Evolutionary conservation across 2,329 filamentous ascomycete genomes (phyloP), one percentile per base, ranked within the genome.

Genomic region (Aspergillus udagawae): DNA sequence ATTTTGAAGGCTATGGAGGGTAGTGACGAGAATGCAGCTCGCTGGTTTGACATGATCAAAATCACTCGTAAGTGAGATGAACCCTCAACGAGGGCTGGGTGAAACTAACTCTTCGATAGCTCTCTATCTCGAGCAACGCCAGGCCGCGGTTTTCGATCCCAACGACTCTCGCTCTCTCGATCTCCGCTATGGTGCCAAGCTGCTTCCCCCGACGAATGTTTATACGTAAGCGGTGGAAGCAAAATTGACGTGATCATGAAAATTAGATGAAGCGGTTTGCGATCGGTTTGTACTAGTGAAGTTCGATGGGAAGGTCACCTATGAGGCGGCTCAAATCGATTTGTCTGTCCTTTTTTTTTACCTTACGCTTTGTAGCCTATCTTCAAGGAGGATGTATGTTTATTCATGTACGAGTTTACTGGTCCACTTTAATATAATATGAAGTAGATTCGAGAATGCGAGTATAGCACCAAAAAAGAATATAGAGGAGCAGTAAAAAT

Each of bases 41-140:
- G 69, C 28, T 78, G 75, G 75, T 77, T 78, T 51, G 73, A 77
- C 47, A 69, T 70, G 61, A 71, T 78, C 52, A 71, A 73, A 52
- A 59, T 78, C 42, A 70, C 73, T 48, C 68, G 75, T 76, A 68
- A 65, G 75, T 70, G 27, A 21, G 48, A 6, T 2, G 29, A 23
- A 25, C 21, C 45, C 6, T 17, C 28, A 12, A 49, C 12, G 17
- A 32, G 35, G 9, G 10, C 6, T 5, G n/a, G n/a, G 29, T 45
- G 21, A 20, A 12, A 35, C 57, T 61, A 45, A 63, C 44, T 49
- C 32, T 27, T 48, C 25, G 54, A 27, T 49, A 77, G 75, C 73
- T 4, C 65, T 71, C 56, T 73, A 67, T 60, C 67, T 77, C 23
- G 69, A 75, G 65, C 68, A 75, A 53, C 73, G 74, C 29, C 67